A percentile compares a stretch with the other conserved stretches of the same genome.
These are phyloP conservation scores for Drechslerella dactyloides DNA, from an alignment of 2,329 filamentous ascomycete genomes.

Conservation along the genomic window DNA sequence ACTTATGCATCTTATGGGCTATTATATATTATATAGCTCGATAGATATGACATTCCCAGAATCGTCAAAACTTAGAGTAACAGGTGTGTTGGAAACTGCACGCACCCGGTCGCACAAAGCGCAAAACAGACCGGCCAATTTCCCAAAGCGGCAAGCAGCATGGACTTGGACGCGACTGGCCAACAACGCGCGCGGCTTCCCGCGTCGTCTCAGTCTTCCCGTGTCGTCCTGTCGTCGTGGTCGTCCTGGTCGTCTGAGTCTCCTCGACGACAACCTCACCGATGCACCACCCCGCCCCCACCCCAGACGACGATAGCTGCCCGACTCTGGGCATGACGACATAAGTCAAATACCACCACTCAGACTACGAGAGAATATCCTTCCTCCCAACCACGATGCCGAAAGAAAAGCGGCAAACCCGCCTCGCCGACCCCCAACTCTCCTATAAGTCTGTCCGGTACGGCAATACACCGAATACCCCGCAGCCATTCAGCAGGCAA, in stretches of 20 bases:
- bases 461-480: constrained; percentile 19
- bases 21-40: no score
- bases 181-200: no score
- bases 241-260: no score
- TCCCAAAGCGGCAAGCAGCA: constrained; percentile 15
- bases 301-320: not conserved
- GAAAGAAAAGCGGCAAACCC: constrained; percentile 13
- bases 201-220: no score
- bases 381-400: constrained; percentile 10
- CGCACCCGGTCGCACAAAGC: not conserved
- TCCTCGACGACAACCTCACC: not conserved
- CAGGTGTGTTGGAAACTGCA: no score
- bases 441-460: constrained; percentile 33
- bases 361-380: constrained; percentile 14
- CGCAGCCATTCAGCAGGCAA: not conserved
- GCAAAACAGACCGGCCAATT: not conserved
- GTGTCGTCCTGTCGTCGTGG: no score
- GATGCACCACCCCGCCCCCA: not conserved
- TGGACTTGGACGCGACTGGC: constrained; percentile 9
- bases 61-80: no score
- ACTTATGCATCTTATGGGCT: no score
- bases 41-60: no score
- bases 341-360: not conserved
- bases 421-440: constrained; percentile 21
- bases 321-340: constrained; percentile 3